Evolutionary conservation across 2,329 filamentous ascomycete species (phyloP).

Genomic region (Alternaria conjuncta): DNA sequence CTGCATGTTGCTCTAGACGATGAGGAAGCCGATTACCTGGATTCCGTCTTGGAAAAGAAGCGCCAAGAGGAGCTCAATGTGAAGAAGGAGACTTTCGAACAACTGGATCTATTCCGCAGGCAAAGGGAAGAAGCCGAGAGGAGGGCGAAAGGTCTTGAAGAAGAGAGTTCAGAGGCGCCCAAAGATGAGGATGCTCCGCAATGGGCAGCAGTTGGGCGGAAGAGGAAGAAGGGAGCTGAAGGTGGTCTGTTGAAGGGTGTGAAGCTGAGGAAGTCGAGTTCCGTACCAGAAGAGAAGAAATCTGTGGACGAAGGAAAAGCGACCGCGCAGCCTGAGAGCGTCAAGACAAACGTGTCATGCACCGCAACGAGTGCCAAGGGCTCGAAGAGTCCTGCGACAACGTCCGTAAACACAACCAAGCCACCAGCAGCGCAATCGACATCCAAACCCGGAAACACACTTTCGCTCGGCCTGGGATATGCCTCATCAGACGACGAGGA

Average conservation of each 20-base stretch:
- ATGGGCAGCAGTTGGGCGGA: constrained; percentile 59
- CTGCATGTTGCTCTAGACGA: constrained; percentile 83
- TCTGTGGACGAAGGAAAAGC: background rate
- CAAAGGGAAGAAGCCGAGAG: constrained; percentile 66
- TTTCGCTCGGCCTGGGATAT: constrained; percentile 48
- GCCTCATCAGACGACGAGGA: constrained; percentile 55
- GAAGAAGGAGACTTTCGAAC: constrained; percentile 64
- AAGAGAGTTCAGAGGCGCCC: constrained; percentile 43
- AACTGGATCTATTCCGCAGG: constrained; percentile 64
- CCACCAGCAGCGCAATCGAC: constrained; percentile 19
- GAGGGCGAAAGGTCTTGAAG: constrained; percentile 45
- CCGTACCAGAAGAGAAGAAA: constrained; percentile 20
- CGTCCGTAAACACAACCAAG: constrained; percentile 1
- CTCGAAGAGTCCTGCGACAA: background rate
- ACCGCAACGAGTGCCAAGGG: background rate
- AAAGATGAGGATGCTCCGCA: constrained; percentile 52
- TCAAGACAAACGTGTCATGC: background rate
- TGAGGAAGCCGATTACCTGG: constrained; percentile 77
- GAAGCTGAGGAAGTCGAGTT: constrained; percentile 52
- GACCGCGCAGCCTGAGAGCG: background rate
- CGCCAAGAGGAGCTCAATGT: constrained; percentile 63
- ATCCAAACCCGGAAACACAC: constrained; percentile 19
- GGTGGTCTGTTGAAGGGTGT: constrained; percentile 48
- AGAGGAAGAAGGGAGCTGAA: constrained; percentile 58
- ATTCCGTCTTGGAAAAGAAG: constrained; percentile 64